Evolutionary conservation across 345 rosid species (phyloP), one percentile per base, ranked within the genome.

Genomic region (Diplotaxis tenuifolia): DNA sequence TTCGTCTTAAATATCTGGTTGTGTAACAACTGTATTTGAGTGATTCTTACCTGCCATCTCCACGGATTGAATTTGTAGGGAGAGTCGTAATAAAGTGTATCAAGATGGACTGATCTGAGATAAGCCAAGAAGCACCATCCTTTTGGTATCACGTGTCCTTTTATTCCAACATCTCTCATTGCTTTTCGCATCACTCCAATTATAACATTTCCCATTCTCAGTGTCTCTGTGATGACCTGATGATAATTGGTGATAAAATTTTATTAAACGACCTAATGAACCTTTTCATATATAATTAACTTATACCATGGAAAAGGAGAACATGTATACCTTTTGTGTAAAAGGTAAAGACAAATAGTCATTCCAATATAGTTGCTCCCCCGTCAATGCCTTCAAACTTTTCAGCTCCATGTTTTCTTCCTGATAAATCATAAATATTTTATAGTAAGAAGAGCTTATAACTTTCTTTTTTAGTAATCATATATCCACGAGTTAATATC

Each of bases 51-150:
- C 79, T 86, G 92, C 99, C 98, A 92, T 65, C 98, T 92, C 99
- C 94, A 92, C 6, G 99, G 99, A 78, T 92, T 81, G 74, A 95
- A 95, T 50, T 82, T 76, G 81, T 92, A 86, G 25, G 99, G 99
- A 68, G 82, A 79, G 50, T 90, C 91, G 68, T 90, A 95, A 60
- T 86, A 77, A 78, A 53, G 82, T 65, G 85, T 88, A 72, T 95
- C 99, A 63, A 95, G 98, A 83, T 95, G 99, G 53, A 95, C 92
- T 15, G 98, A 95, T 81, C 98, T 81, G 36, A 95, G 85, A 76
- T 90, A 95, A 5, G 91, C 86, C 11, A 95, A 81, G 75, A 87
- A 86, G 56, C 97, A 90, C 97, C 99, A 95, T 60, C 94, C 99
- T 80, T 86, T 87, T 28, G 98, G 99, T 73, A 92, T 95, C 53